phyloP scores from a whole-genome alignment of 768 basidiomycete genomes.

The Collybia mongolica region DNA sequence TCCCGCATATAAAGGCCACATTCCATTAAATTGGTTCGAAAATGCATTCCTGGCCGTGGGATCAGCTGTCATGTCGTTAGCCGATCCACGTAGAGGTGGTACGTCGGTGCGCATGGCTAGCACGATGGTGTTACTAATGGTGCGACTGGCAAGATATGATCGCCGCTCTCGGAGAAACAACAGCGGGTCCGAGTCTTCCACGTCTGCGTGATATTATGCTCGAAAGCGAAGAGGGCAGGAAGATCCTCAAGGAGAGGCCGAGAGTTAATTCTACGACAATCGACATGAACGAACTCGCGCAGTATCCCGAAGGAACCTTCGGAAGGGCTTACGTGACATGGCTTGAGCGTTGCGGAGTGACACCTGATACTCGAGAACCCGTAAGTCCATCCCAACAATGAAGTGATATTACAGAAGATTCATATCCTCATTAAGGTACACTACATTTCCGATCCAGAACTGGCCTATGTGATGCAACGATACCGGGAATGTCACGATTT shows the following conservation, averaged over 20 bases:
- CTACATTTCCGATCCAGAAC: conserved; percentile 92
- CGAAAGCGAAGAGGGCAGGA: conserved; percentile 75
- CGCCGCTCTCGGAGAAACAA: conserved; percentile 91
- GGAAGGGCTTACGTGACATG: conserved; percentile 87
- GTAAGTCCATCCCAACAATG: conserved; percentile 38
- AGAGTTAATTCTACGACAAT: conserved; percentile 76
- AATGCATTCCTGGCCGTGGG: conserved; percentile 84
- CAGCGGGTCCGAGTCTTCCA: conserved; percentile 77
- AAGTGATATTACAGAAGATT: not conserved
- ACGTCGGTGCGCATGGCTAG: conserved; percentile 23
- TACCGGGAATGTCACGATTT: conserved; percentile 99
- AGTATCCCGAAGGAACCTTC: conserved; percentile 77
- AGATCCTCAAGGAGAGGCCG: conserved; percentile 82
- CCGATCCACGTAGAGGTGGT: conserved; percentile 86
- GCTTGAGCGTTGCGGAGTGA: conserved; percentile 85
- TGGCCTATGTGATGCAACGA: conserved; percentile 97
- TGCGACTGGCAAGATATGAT: conserved; percentile 77
- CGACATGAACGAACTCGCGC: conserved; percentile 63
- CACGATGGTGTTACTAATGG: not conserved
- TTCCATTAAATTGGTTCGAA: conserved; percentile 81
- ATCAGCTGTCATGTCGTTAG: conserved; percentile 78
- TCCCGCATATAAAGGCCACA: conserved; percentile 74
- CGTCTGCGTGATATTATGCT: conserved; percentile 78
- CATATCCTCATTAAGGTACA: conserved; percentile 60
- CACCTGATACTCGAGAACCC: conserved; percentile 90